Percentiles rank a stretch among this genome's conserved stretches.
Conservation (phyloP, 352 stramenopile genomes). For the Halophytophthora polymorphica region DNA sequence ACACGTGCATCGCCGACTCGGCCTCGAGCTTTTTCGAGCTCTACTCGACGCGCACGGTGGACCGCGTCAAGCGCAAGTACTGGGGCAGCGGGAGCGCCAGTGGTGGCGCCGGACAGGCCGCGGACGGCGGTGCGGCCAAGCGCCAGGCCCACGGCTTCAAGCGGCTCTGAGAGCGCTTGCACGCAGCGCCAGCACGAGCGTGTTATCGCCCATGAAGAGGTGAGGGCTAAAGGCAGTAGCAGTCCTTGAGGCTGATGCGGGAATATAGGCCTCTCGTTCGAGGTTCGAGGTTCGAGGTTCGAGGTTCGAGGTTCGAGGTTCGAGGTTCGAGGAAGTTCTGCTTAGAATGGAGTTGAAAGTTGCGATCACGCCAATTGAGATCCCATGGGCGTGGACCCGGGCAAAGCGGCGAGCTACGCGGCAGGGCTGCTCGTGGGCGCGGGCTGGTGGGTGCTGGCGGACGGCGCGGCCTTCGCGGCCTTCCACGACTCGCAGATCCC, state of each 20-base stretch:
- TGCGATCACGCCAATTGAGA: too few relatives aligned
- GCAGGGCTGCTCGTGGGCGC: slow-evolving; percentile 48
- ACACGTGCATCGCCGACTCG: slow-evolving; percentile 50
- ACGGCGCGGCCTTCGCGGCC: slow-evolving; percentile 41
- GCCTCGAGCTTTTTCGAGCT: slow-evolving; percentile 82
- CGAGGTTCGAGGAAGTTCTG: too few relatives aligned
- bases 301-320: too few relatives aligned
- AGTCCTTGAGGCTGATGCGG: too few relatives aligned
- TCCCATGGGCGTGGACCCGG: slow-evolving; percentile 25
- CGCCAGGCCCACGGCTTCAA: too few relatives aligned
- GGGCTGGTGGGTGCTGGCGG: slow-evolving; percentile 61
- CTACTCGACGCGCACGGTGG: slow-evolving; percentile 81
- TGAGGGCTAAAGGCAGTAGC: too few relatives aligned
- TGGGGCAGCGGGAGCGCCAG: slow-evolving; percentile 27
- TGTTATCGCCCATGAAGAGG: too few relatives aligned
- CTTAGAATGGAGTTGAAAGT: neutral
- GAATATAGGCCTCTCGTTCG: too few relatives aligned
- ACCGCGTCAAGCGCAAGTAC: slow-evolving; percentile 78
- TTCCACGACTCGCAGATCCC: slow-evolving; percentile 49
- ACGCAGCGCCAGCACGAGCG: too few relatives aligned
- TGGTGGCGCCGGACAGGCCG: neutral
- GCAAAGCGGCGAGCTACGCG: slow-evolving; percentile 44
- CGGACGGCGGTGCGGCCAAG: neutral
- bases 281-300: too few relatives aligned
- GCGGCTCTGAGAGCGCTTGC: too few relatives aligned